phyloP scores from a whole-genome alignment of 306 rosid genomes.

The cucumber (Cucumis sativus) region DNA sequence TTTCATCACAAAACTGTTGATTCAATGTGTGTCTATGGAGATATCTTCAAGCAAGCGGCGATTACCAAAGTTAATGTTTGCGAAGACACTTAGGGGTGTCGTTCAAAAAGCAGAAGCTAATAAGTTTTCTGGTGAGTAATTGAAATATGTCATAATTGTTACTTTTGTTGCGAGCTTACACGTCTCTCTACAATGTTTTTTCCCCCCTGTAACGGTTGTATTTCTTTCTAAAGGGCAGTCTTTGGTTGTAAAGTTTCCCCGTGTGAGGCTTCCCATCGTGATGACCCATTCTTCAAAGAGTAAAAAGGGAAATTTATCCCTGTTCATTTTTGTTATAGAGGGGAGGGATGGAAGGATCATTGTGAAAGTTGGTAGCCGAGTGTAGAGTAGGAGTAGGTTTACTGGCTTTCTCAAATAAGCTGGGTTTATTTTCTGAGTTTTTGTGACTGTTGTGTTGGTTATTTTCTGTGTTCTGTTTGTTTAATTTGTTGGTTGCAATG shows the following conservation, averaged over 20 bases:
- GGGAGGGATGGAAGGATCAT: neutral
- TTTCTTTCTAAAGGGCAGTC: too few species aligned
- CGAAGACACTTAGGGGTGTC: constrained; percentile 61
- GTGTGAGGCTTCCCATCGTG: neutral
- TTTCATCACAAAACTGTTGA: constrained; percentile 51
- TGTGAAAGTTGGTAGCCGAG: neutral
- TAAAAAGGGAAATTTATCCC: too few species aligned
- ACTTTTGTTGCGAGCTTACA: neutral
- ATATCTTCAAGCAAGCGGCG: constrained; percentile 64
- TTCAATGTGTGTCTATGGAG: constrained; percentile 56
- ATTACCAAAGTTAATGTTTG: constrained; percentile 55
- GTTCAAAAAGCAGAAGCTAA: constrained; percentile 72
- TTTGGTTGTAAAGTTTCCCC: neutral
- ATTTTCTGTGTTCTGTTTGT: too few species aligned
- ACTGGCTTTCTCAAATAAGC: too few species aligned
- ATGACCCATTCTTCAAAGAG: too few species aligned
- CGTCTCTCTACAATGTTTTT: too few species aligned
- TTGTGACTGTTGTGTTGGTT: too few species aligned
- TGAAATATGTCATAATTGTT: neutral
- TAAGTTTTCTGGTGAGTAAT: constrained; percentile 52
- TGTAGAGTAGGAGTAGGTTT: neutral
- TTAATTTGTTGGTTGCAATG: too few species aligned
- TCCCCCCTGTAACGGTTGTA: too few species aligned
- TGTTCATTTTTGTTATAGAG: neutral
- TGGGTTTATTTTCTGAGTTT: too few species aligned